Base-by-base conservation (phyloP, 805 yeast species). In the Candida pseudofarinosa region DNA sequence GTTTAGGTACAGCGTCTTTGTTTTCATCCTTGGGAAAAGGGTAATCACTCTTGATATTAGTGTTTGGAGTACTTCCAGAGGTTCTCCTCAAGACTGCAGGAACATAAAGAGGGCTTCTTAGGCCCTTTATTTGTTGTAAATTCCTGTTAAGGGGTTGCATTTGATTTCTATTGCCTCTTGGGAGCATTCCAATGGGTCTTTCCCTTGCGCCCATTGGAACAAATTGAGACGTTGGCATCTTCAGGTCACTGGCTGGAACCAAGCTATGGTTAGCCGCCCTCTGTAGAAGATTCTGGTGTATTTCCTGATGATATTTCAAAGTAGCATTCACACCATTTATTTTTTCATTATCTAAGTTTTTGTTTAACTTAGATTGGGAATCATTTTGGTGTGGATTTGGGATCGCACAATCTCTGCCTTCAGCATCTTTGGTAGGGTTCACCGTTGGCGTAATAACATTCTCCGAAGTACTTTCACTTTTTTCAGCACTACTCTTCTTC, bases 61-160 rank as follows among this genome's bases (percentile, higher is more conserved):
- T 19, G 20, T 20, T 36, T 10, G 46, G 20, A 6, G 19, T 19
- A 3, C 37, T 16, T 10, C 16, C 17, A 3, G 17, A 18, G 44
- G 72, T 51, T 87, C 51, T 75, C 19, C 76, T 54, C 40, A 90
- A 69, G 8, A 90, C 98, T 0, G 97, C 97, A 0, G 98, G 98
- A 0, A 85, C 73, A 55, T 88, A 90, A 69, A 90, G 69, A 7
- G 97, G 97, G 55, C 87, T 84, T 59, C 88, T 79, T 49, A 88
- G 90, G 37, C 83, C 84, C 44, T 81, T 80, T 47, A 89, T 80
- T 55, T 88, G 95, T 58, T 81, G 84, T 17, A 83, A 59, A 45
- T 68, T 68, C 37, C 61, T 54, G 40, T 55, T 54, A 26, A 61
- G 47, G 30, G 58, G 19, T 23, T 19, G 39, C 19, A 30, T 14